A percentile compares a stretch with the other conserved stretches of the same genome.
Evolutionary conservation across 441 rosid genomes (phyloP).

Genomic region (Lepidium campestre): DNA sequence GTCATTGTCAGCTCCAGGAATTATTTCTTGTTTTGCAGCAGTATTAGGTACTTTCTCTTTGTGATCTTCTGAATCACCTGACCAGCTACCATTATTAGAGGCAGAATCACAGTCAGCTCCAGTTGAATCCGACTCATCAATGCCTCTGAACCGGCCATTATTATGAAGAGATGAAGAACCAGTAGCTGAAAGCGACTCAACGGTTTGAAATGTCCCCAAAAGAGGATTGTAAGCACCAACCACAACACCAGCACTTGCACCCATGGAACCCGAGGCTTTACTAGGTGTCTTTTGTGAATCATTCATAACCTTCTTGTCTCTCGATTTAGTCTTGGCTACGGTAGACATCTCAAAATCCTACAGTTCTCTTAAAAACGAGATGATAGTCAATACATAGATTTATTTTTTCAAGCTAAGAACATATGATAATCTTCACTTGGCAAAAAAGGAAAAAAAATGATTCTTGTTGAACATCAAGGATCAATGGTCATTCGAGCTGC

Average conservation of each 20-base stretch:
- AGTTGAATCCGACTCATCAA: slow-evolving; percentile 69
- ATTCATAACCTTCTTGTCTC: slow-evolving; percentile 56
- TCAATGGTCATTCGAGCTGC: background rate
- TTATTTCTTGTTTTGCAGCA: slow-evolving; percentile 39
- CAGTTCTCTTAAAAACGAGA: background rate
- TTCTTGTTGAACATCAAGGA: background rate
- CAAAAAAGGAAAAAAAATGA: background rate
- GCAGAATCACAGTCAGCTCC: slow-evolving; percentile 69
- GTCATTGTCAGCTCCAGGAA: slow-evolving; percentile 69
- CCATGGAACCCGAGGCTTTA: slow-evolving; percentile 47
- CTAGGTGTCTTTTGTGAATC: slow-evolving; percentile 48
- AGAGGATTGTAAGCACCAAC: slow-evolving; percentile 65
- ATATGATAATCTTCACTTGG: background rate
- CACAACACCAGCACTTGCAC: slow-evolving; percentile 33
- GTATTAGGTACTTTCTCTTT: slow-evolving; percentile 54
- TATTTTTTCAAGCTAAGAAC: background rate
- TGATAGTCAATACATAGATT: slow-evolving; percentile 27
- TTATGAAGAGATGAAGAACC: slow-evolving; percentile 40
- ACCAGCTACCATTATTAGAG: slow-evolving; percentile 86
- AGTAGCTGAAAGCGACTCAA: slow-evolving; percentile 41
- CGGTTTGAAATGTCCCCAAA: slow-evolving; percentile 60
- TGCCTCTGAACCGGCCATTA: slow-evolving; percentile 56
- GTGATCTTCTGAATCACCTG: slow-evolving; percentile 86
- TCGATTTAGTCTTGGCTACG: slow-evolving; percentile 48
- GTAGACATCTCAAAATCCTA: slow-evolving; percentile 47